Percentiles rank a stretch among this genome's conserved stretches.
These are phyloP conservation scores for Nitzschia sp. DNA, from an alignment of 108 stramenopile species.

Conservation along the genomic window DNA sequence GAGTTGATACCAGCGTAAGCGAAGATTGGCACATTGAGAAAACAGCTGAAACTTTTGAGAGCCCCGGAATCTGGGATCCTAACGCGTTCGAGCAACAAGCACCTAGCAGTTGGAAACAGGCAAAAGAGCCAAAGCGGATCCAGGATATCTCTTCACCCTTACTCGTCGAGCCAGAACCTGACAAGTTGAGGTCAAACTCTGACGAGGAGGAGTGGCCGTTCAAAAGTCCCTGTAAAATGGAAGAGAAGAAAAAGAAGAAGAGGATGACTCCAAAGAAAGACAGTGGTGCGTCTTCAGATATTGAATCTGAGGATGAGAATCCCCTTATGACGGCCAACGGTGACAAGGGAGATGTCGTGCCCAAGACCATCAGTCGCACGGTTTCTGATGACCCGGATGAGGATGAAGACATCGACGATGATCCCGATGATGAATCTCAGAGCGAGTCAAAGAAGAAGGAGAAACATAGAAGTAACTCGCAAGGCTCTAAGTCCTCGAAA, in stretches of 20 bases:
- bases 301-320: slow-evolving; percentile 7
- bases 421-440: background rate
- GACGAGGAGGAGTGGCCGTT: slow-evolving; percentile 23
- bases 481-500: background rate
- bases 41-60: background rate
- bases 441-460: slow-evolving; percentile 1
- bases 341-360: slow-evolving; percentile 6
- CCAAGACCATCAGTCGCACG: background rate
- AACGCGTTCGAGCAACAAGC: slow-evolving; percentile 23
- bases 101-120: slow-evolving; percentile 17
- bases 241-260: slow-evolving; percentile 18
- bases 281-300: slow-evolving; percentile 11
- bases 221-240: slow-evolving; percentile 12
- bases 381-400: slow-evolving; percentile 2
- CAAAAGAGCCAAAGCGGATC: slow-evolving; percentile 7
- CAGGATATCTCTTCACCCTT: slow-evolving; percentile 23
- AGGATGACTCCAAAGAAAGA: slow-evolving; percentile 11
- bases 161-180: slow-evolving; percentile 10
- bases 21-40: background rate
- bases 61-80: slow-evolving; percentile 18
- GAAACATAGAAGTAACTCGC: background rate
- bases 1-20: background rate
- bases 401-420: slow-evolving; percentile 14
- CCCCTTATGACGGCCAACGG: background rate
- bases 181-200: slow-evolving; percentile 6